phyloP scores from a whole-genome alignment of 352 stramenopile species.

The Phytophthora pini region DNA sequence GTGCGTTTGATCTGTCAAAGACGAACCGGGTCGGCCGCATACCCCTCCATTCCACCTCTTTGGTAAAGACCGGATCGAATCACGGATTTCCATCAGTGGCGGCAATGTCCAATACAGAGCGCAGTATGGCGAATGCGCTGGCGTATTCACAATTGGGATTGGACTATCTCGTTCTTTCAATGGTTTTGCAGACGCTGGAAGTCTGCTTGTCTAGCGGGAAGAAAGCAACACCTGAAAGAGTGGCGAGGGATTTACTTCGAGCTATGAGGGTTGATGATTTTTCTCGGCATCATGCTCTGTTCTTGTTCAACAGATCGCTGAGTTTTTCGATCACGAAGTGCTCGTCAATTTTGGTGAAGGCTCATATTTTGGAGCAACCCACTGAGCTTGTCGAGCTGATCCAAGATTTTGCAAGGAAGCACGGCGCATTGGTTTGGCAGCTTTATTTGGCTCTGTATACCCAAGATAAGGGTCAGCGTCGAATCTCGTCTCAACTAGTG shows the following conservation, averaged over 20 bases:
- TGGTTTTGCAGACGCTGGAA: conserved; percentile 85
- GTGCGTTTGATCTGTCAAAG: conserved; percentile 81
- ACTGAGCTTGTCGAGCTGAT: conserved; percentile 89
- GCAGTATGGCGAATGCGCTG: conserved; percentile 80
- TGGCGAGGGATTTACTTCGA: conserved; percentile 74
- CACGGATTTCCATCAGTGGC: conserved; percentile 29
- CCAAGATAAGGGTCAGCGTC: conserved; percentile 84
- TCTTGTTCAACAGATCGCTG: conserved; percentile 86
- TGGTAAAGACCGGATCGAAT: conserved; percentile 29
- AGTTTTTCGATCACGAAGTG: conserved; percentile 88
- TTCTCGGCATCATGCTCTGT: conserved; percentile 84
- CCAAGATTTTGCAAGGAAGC: conserved; percentile 87
- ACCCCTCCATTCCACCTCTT: conserved; percentile 38
- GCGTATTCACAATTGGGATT: conserved; percentile 83
- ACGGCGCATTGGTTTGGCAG: conserved; percentile 85
- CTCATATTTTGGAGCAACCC: conserved; percentile 86
- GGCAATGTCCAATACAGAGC: conserved; percentile 63
- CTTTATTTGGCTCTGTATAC: conserved; percentile 83
- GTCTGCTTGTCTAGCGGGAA: conserved; percentile 88
- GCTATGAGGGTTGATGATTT: conserved; percentile 90
- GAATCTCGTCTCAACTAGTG: conserved; percentile 88
- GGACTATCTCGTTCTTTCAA: conserved; percentile 81
- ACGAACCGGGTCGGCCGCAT: conserved; percentile 72
- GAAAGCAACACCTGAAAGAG: conserved; percentile 82
- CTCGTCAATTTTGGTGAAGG: conserved; percentile 88